These are phyloP conservation scores for Fraxinus platypoda DNA, from an alignment of 305 asterid species.

Conservation along the genomic window DNA sequence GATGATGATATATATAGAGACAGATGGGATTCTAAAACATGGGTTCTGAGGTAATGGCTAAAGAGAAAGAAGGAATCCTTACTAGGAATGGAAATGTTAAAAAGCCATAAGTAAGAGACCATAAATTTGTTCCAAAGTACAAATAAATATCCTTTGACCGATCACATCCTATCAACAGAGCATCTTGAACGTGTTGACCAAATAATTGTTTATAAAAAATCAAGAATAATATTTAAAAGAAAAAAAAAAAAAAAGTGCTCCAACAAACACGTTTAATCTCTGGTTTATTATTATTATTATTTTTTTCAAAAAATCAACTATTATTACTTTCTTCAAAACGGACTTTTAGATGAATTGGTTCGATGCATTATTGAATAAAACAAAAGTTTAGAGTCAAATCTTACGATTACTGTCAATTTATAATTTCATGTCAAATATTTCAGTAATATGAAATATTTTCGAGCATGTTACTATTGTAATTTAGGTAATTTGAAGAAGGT, in stretches of 20 bases:
- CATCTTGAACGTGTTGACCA: not conserved
- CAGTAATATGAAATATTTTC: no score
- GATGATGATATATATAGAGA: not conserved
- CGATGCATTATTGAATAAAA: no score
- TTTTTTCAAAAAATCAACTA: no score
- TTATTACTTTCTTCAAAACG: no score
- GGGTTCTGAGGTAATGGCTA: not conserved
- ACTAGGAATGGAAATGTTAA: not conserved
- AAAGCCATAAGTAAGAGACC: not conserved
- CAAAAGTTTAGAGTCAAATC: not conserved
- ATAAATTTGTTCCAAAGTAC: not conserved
- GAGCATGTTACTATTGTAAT: no score
- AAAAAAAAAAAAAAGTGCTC: not conserved
- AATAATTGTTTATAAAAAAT: not conserved
- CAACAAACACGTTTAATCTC: no score
- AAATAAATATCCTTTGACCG: not conserved
- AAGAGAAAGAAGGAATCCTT: not conserved
- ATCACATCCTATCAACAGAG: not conserved
- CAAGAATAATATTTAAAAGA: not conserved
- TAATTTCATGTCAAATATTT: not conserved
- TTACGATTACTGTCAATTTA: no score
- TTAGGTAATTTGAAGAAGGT: no score
- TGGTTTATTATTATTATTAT: no score
- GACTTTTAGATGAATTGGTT: no score
- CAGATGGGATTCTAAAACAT: not conserved